These are phyloP conservation scores for Nannizziopsis arthrosporioides DNA, from an alignment of 2,329 filamentous ascomycete genomes.

Conservation along the genomic window DNA sequence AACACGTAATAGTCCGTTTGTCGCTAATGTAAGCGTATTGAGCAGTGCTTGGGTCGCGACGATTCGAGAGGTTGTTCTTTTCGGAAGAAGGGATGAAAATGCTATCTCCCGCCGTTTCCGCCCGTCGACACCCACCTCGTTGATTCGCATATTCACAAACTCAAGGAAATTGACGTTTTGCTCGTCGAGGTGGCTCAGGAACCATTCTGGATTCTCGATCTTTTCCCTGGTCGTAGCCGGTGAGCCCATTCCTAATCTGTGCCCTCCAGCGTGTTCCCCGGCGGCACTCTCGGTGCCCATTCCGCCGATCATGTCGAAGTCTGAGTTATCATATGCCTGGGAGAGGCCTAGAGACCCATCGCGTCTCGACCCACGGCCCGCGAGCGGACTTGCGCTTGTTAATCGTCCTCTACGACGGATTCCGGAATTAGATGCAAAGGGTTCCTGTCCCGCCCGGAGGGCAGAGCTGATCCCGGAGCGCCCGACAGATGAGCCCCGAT, in stretches of 20 bases:
- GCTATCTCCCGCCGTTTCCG: constrained; percentile 34
- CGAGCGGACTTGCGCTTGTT: constrained; percentile 50
- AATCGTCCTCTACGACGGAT: constrained; percentile 38
- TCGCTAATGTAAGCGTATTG: constrained; percentile 60
- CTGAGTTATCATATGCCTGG: constrained; percentile 12
- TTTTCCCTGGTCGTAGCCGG: background rate
- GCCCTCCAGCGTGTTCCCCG: constrained; percentile 20
- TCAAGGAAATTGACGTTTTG: constrained; percentile 53
- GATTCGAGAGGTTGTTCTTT: constrained; percentile 41
- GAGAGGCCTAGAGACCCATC: background rate
- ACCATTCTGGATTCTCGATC: constrained; percentile 31
- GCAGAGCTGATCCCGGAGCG: constrained; percentile 24
- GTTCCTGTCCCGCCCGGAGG: constrained; percentile 17
- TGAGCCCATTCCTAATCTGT: constrained; percentile 14
- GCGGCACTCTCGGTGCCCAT: constrained; percentile 21
- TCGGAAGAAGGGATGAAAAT: constrained; percentile 60
- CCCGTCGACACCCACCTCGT: constrained; percentile 18
- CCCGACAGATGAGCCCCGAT: constrained; percentile 29
- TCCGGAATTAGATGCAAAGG: constrained; percentile 8
- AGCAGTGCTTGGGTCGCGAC: constrained; percentile 66
- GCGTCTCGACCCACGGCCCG: constrained; percentile 36
- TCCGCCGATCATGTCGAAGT: constrained; percentile 11
- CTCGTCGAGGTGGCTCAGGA: constrained; percentile 43
- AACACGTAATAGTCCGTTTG: constrained; percentile 51
- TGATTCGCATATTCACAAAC: constrained; percentile 44